Evolutionary conservation across 495 filamentous ascomycete genomes (phyloP).

Genomic region (Aspergillus coremiiformis): DNA sequence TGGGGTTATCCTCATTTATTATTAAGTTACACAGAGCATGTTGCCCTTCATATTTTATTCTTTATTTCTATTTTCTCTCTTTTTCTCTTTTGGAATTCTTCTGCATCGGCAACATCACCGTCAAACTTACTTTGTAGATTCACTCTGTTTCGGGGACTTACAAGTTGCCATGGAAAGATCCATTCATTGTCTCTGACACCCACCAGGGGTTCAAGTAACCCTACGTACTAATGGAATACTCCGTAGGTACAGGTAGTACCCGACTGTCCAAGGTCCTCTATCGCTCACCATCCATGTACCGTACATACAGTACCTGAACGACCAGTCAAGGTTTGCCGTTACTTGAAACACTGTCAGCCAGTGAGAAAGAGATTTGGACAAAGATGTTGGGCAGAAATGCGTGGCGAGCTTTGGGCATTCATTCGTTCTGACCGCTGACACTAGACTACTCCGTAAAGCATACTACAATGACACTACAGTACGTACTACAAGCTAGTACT

Average conservation of each 20-base stretch:
- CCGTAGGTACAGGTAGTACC: too few relatives aligned
- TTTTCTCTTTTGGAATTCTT: too few relatives aligned
- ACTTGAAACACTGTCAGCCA: conserved; percentile 1
- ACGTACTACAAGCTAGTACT: background rate
- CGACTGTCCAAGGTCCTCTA: too few relatives aligned
- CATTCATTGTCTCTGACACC: background rate
- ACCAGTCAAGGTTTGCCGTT: background rate
- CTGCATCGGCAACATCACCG: background rate
- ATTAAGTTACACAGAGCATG: background rate
- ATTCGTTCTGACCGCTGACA: conserved; percentile 3
- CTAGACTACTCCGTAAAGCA: too few relatives aligned
- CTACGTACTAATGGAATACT: too few relatives aligned
- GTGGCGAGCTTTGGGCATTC: conserved; percentile 34
- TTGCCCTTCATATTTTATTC: background rate
- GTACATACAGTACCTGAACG: too few relatives aligned
- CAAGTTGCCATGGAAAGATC: background rate
- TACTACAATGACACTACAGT: background rate
- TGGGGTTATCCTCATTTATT: background rate
- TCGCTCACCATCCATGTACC: background rate
- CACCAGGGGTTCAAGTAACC: background rate
- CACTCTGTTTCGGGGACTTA: background rate
- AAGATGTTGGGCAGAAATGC: conserved; percentile 38
- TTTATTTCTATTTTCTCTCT: background rate
- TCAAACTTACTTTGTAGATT: background rate
- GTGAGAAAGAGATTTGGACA: conserved; percentile 4